These are phyloP conservation scores for Saccharomycopsis capsularis DNA, from an alignment of 805 yeast species.

Conservation along the genomic window DNA sequence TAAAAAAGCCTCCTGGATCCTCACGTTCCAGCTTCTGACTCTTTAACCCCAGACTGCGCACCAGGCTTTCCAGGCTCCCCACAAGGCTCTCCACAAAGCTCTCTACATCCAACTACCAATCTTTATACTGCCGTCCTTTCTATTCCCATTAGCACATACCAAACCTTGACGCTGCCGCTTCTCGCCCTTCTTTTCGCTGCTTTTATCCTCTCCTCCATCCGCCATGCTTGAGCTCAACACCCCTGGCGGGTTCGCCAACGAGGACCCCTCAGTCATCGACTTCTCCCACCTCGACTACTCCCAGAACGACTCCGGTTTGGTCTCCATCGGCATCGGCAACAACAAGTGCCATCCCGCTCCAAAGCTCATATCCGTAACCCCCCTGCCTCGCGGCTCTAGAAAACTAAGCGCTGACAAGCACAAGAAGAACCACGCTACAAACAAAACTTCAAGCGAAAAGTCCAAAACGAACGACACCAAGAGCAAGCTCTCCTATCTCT, in stretches of 20 bases:
- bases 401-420: neutral
- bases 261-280: slow-evolving; percentile 10
- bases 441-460: neutral
- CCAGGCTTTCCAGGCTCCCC: too few relatives aligned
- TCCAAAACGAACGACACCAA: neutral
- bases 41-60: too few relatives aligned
- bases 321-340: neutral
- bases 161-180: too few relatives aligned
- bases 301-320: neutral
- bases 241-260: slow-evolving; percentile 7
- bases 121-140: too few relatives aligned
- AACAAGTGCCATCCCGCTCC: neutral
- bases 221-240: slow-evolving; percentile 14
- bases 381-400: too few relatives aligned
- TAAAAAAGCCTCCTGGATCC: too few relatives aligned
- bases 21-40: too few relatives aligned
- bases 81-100: too few relatives aligned
- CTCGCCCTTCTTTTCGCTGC: too few relatives aligned
- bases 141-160: too few relatives aligned
- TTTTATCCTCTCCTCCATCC: too few relatives aligned
- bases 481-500: neutral
- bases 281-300: slow-evolving; percentile 9
- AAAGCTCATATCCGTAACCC: neutral
- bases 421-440: neutral
- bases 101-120: too few relatives aligned